phyloP scores from a whole-genome alignment of 768 basidiomycete species.

The Leucogyrophana mollusca region DNA sequence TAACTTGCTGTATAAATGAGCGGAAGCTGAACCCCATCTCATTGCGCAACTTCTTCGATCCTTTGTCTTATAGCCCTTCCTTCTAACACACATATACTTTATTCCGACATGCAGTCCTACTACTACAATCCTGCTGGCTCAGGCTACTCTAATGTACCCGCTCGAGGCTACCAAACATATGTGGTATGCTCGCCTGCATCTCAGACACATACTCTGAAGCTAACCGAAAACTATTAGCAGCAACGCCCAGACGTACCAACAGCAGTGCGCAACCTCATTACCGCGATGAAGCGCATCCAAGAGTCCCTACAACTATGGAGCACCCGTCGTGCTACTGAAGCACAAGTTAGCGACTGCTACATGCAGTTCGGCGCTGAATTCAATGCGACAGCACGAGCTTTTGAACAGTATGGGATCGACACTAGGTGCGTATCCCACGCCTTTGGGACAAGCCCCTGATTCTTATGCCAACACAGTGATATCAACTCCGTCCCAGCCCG shows the following conservation, averaged over 20 bases:
- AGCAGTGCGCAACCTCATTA: conserved; percentile 66
- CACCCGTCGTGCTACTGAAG: conserved; percentile 52
- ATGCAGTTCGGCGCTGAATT: conserved; percentile 89
- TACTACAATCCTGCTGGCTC: conserved; percentile 5
- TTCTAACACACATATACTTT: not conserved
- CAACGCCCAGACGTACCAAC: conserved; percentile 47
- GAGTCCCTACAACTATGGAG: conserved; percentile 73
- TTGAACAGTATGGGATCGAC: conserved; percentile 69
- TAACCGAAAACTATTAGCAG: not conserved
- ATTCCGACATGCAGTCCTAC: conserved; percentile 6
- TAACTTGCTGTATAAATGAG: too few species aligned
- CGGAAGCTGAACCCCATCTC: too few species aligned
- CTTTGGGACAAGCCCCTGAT: not conserved
- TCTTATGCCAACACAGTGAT: conserved; percentile 31
- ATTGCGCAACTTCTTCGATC: too few species aligned
- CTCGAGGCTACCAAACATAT: conserved; percentile 1
- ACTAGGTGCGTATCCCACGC: conserved; percentile 56
- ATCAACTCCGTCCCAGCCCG: conserved; percentile 36
- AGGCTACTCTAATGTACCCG: conserved; percentile 1
- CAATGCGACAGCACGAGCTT: conserved; percentile 75
- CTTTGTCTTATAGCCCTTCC: not conserved
- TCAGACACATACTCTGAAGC: not conserved
- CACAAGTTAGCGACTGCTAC: conserved; percentile 85
- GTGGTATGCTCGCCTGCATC: not conserved
- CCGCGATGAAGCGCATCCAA: conserved; percentile 82